These are phyloP conservation scores for Lachancea thermotolerans DNA, from an alignment of 805 yeast species.

Conservation along the genomic window DNA sequence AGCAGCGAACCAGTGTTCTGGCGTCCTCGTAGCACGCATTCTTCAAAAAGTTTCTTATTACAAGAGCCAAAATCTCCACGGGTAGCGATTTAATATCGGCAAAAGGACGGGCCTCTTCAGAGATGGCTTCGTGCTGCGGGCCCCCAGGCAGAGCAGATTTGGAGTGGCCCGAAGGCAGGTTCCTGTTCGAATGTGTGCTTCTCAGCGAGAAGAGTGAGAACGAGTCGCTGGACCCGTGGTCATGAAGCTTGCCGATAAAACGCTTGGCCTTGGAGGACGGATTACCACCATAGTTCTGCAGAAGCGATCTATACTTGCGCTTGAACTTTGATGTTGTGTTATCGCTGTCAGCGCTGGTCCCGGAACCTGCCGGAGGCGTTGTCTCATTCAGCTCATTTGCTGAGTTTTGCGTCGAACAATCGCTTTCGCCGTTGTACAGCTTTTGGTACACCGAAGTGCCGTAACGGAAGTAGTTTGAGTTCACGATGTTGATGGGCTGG, in stretches of 20 bases:
- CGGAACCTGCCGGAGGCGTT: constrained; percentile 4
- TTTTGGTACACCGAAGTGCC: constrained; percentile 33
- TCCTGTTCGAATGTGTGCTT: constrained; percentile 18
- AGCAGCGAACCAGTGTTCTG: constrained; percentile 36
- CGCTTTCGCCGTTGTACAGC: constrained; percentile 11
- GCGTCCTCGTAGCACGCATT: constrained; percentile 30
- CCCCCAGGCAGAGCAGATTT: constrained; percentile 8
- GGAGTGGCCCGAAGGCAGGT: constrained; percentile 2
- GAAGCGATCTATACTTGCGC: constrained; percentile 6
- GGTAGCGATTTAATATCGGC: constrained; percentile 30
- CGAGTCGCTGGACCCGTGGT: constrained; percentile 28
- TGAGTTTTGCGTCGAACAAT: constrained; percentile 2
- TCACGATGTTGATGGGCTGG: constrained; percentile 29
- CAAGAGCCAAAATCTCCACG: constrained; percentile 26
- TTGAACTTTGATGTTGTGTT: constrained; percentile 5
- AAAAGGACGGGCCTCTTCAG: constrained; percentile 2
- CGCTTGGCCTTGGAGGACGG: constrained; percentile 16
- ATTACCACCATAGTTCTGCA: constrained; percentile 8
- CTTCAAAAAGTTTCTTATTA: constrained; percentile 8
- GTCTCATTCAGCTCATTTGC: background rate
- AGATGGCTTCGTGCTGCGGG: constrained; percentile 6
- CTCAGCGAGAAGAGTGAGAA: constrained; percentile 27
- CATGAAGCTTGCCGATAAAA: constrained; percentile 28
- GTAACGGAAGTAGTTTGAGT: constrained; percentile 33
- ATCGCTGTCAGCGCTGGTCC: constrained; percentile 1